These are phyloP conservation scores for Lachancea meyersii DNA, from an alignment of 805 yeast species.

Conservation along the genomic window DNA sequence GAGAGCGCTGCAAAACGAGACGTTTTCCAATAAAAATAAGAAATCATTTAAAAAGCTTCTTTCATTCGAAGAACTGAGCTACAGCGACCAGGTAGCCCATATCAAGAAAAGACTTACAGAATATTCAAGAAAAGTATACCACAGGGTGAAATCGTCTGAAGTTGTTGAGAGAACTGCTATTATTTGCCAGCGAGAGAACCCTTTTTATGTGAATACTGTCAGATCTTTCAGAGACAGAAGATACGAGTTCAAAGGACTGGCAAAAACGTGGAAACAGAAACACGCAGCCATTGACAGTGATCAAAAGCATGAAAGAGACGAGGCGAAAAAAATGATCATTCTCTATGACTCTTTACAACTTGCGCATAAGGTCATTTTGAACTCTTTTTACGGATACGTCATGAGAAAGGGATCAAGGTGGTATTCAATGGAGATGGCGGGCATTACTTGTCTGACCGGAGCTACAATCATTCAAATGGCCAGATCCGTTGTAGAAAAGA, in stretches of 20 bases:
- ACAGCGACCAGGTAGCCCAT: slow-evolving; percentile 67
- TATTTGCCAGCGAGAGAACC: slow-evolving; percentile 95
- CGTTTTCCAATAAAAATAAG: slow-evolving; percentile 57
- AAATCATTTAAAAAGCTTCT: slow-evolving; percentile 51
- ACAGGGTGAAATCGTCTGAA: slow-evolving; percentile 71
- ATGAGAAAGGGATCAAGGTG: slow-evolving; percentile 99
- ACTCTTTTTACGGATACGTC: slow-evolving; percentile 95
- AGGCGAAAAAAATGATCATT: slow-evolving; percentile 89
- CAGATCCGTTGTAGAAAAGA: slow-evolving; percentile 76
- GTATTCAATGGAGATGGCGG: slow-evolving; percentile 99
- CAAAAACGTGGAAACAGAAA: slow-evolving; percentile 91
- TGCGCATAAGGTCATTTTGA: slow-evolving; percentile 94
- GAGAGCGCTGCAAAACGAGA: slow-evolving; percentile 72
- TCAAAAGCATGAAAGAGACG: slow-evolving; percentile 66
- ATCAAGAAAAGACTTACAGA: slow-evolving; percentile 76
- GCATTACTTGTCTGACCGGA: slow-evolving; percentile 96
- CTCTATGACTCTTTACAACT: slow-evolving; percentile 91
- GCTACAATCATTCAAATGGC: slow-evolving; percentile 99
- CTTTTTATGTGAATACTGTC: slow-evolving; percentile 93
- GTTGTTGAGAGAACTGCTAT: slow-evolving; percentile 86
- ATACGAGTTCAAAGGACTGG: slow-evolving; percentile 88
- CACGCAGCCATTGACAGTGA: slow-evolving; percentile 45
- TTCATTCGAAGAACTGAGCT: slow-evolving; percentile 68
- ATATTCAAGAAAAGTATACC: slow-evolving; percentile 80
- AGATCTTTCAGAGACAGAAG: slow-evolving; percentile 92